Base-by-base conservation (phyloP, 2,329 filamentous ascomycete genomes). In the Fusarium foetens region DNA sequence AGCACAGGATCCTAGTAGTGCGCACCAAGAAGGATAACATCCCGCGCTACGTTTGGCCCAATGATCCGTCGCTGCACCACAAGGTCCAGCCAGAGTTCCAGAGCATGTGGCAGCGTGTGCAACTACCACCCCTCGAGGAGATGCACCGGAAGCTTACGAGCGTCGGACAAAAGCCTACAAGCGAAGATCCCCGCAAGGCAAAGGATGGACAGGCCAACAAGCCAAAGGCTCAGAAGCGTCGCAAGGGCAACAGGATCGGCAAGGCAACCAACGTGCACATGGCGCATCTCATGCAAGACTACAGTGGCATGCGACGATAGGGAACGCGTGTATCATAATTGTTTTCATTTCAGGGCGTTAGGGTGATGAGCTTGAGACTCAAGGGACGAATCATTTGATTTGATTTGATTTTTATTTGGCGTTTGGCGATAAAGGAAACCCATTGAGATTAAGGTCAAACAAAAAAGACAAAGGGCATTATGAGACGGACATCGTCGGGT, bases 1-100 rank as follows among this genome's bases (percentile, higher is more conserved):
- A 93, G 79, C 92, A 95, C 78, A 92, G 92, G 81, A 87, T 98
- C 49, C 87, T 98, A 39, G 94, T 98, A 10, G 93, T 94, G 27
- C 90, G 95, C 68, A 95, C 95, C 62, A 97, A 96, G 83, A 98
- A 98, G 84, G 95, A 98, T 80, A 92, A 93, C 78, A 89, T 93
- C 75, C 91, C 95, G 4, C 91, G 92, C 76, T 93, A 92, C 84
- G 91, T 99, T 58, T 98, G 95, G 94, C 88, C 91, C 58, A 94
- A 99, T 81, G 94, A 97, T 76, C 89, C 94, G 19, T 91, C 90
- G 17, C 87, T 97, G 58, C 89, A 91, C 76, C 88, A 94, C 79
- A 80, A 84, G 39, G 91, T 98, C 75, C 94, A 98, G 78, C 84
- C 88, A 13, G 94, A 97, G 80, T 98, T 98, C 81, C 88, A 91